A percentile compares a stretch with the other conserved stretches of the same genome.
Evolutionary conservation across 2,329 filamentous ascomycete species (phyloP).

Genomic region (Penicillium nordicum): DNA sequence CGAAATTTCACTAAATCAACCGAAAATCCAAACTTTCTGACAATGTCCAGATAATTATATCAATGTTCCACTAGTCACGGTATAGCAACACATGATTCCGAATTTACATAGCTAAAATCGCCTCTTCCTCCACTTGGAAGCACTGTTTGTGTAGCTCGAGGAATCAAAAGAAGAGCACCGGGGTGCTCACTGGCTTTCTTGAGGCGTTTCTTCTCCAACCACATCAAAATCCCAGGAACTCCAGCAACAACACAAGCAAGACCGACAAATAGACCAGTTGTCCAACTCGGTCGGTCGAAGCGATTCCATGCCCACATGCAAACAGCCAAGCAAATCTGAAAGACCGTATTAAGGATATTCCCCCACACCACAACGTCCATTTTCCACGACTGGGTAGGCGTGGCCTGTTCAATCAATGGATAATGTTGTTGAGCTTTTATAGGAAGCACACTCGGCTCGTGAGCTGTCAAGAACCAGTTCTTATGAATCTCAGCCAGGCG

Average conservation of each 20-base stretch:
- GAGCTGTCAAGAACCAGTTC: conserved; percentile 29
- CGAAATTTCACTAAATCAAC: neutral
- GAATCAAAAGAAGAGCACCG: neutral
- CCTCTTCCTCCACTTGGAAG: too few relatives aligned
- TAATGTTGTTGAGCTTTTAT: neutral
- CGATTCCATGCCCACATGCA: conserved; percentile 83
- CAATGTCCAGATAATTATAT: neutral
- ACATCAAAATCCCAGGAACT: neutral
- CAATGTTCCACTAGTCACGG: neutral
- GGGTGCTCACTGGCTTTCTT: neutral
- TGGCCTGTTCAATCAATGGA: conserved; percentile 43
- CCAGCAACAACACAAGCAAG: conserved; percentile 63
- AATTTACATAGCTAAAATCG: neutral
- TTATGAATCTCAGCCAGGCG: conserved; percentile 38
- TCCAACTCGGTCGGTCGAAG: conserved; percentile 71
- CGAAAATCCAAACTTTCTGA: neutral
- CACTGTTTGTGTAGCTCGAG: neutral
- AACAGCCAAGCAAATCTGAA: conserved; percentile 68
- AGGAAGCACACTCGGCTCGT: neutral
- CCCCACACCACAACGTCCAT: conserved; percentile 76
- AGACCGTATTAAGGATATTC: conserved; percentile 73
- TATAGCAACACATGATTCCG: neutral
- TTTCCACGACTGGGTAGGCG: conserved; percentile 67
- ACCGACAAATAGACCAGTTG: conserved; percentile 73
- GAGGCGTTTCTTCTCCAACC: neutral